phyloP scores from a whole-genome alignment of 495 filamentous ascomycete genomes.

The Achaetomiella virescens region DNA sequence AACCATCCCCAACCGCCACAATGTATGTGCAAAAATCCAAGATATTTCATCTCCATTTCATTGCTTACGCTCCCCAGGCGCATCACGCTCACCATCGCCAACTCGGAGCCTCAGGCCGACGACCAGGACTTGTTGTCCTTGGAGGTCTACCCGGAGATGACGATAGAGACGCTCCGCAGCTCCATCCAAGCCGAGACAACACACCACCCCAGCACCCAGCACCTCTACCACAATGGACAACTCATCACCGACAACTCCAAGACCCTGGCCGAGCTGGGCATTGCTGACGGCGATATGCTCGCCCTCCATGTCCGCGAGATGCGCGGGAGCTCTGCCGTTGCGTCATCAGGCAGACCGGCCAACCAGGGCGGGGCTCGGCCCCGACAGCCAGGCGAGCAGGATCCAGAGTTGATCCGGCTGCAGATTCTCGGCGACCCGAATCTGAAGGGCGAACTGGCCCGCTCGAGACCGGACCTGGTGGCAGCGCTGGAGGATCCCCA shows the following conservation, averaged over 20 bases:
- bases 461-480: constrained; percentile 67
- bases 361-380: constrained; percentile 4
- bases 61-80: constrained; percentile 17
- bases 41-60: too few relatives aligned
- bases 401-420: constrained; percentile 76
- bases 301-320: constrained; percentile 67
- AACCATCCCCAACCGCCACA: background rate
- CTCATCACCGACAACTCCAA: constrained; percentile 69
- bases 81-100: constrained; percentile 60
- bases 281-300: constrained; percentile 89
- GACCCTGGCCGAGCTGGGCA: constrained; percentile 73
- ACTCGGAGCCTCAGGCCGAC: constrained; percentile 59
- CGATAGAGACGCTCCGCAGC: constrained; percentile 78
- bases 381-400: constrained; percentile 36
- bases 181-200: constrained; percentile 58
- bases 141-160: constrained; percentile 78
- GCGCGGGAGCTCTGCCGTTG: constrained; percentile 31
- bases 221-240: constrained; percentile 84
- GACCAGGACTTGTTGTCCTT: constrained; percentile 78
- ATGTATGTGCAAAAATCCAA: constrained; percentile 12
- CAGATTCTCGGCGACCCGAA: constrained; percentile 75
- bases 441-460: constrained; percentile 59
- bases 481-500: constrained; percentile 70
- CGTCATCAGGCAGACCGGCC: constrained; percentile 25
- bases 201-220: constrained; percentile 52